Evolutionary conservation across 2,329 filamentous ascomycete genomes (phyloP).

Genomic region (Xenoacremonium recifei): DNA sequence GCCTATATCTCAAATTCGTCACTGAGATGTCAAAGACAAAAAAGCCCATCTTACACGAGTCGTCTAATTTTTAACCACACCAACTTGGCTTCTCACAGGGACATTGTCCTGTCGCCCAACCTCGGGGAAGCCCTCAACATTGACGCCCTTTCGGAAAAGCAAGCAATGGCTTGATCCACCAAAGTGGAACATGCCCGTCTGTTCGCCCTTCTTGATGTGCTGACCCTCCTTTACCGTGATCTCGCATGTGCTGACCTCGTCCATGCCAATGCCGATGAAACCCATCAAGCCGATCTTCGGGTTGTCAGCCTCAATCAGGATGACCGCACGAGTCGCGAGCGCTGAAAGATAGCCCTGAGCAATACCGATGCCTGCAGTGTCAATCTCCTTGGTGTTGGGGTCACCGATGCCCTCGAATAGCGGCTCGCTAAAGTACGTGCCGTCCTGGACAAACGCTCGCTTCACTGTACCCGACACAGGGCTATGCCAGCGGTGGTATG

Average conservation of each 20-base stretch:
- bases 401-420: constrained; percentile 36
- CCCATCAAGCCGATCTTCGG: constrained; percentile 65
- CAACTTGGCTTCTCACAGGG: constrained; percentile 37
- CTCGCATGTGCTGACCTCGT: constrained; percentile 72
- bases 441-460: constrained; percentile 57
- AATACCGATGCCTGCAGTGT: constrained; percentile 41
- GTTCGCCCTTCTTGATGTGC: constrained; percentile 65
- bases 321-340: constrained; percentile 66
- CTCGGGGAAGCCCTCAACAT: constrained; percentile 39
- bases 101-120: constrained; percentile 37
- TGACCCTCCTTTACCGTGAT: constrained; percentile 67
- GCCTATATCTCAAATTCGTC: too few relatives aligned
- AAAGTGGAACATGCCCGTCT: constrained; percentile 78
- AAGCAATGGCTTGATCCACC: constrained; percentile 71
- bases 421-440: constrained; percentile 67
- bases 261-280: constrained; percentile 73
- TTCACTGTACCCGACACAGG: constrained; percentile 63
- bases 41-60: too few relatives aligned
- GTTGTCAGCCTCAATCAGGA: constrained; percentile 71
- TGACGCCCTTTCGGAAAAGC: constrained; percentile 60
- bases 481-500: constrained; percentile 71
- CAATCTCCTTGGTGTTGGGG: constrained; percentile 31
- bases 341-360: constrained; percentile 66
- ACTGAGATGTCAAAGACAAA: too few relatives aligned
- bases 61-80: constrained; percentile 27